Evolutionary conservation across 306 rosid species (phyloP).

Genomic region (Adenanthera pavonina): DNA sequence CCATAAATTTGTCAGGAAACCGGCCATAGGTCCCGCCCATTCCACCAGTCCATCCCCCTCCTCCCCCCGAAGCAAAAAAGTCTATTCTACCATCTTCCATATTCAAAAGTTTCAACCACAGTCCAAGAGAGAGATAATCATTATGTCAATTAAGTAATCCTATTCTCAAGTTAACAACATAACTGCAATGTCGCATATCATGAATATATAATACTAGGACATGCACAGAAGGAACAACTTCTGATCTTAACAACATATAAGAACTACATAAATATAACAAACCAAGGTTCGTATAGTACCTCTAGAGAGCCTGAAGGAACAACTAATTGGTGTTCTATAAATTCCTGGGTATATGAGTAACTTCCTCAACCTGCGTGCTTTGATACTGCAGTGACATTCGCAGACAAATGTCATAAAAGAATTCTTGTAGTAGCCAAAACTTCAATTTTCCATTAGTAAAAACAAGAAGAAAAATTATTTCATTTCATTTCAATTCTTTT

Average conservation of each 20-base stretch:
- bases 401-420: slow-evolving; percentile 80
- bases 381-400: slow-evolving; percentile 97
- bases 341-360: slow-evolving; percentile 65
- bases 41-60: not conserved
- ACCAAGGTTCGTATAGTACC: slow-evolving; percentile 78
- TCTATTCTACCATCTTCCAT: too few relatives aligned
- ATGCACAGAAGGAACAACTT: not conserved
- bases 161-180: not conserved
- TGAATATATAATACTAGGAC: not conserved
- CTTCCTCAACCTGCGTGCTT: slow-evolving; percentile 98
- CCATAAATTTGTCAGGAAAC: not conserved
- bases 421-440: slow-evolving; percentile 49
- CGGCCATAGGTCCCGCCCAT: not conserved
- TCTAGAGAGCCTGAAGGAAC: slow-evolving; percentile 74
- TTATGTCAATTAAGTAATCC: not conserved
- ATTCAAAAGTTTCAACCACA: not conserved
- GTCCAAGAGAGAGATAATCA: not conserved
- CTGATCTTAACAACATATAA: slow-evolving; percentile 31
- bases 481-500: slow-evolving; percentile 32
- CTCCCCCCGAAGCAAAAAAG: not conserved
- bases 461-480: slow-evolving; percentile 39
- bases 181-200: slow-evolving; percentile 1
- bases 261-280: slow-evolving; percentile 46
- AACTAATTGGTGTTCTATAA: slow-evolving; percentile 77
- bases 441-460: slow-evolving; percentile 51